phyloP scores from a whole-genome alignment of 495 filamentous ascomycete species.

The Usnea hakonensis region DNA sequence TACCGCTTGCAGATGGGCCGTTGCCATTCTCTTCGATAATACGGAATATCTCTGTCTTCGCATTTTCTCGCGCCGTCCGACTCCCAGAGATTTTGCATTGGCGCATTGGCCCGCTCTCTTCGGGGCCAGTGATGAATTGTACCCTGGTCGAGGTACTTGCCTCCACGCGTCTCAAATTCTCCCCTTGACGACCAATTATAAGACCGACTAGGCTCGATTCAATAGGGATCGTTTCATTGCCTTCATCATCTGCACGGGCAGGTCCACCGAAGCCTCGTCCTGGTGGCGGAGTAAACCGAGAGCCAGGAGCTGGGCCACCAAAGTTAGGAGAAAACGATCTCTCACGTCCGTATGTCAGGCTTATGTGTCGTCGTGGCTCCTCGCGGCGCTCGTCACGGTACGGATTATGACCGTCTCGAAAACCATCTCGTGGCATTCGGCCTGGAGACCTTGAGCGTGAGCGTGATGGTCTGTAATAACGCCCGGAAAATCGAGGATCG shows the following conservation, averaged over 20 bases:
- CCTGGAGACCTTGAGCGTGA: constrained; percentile 64
- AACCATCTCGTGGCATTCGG: constrained; percentile 41
- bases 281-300: constrained; percentile 40
- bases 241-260: constrained; percentile 48
- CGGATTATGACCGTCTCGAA: constrained; percentile 63
- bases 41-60: constrained; percentile 64
- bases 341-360: constrained; percentile 52
- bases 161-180: constrained; percentile 73
- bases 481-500: constrained; percentile 35
- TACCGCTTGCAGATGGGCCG: constrained; percentile 16
- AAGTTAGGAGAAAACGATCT: constrained; percentile 55
- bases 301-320: constrained; percentile 34
- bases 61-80: constrained; percentile 55
- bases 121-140: constrained; percentile 70
- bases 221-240: constrained; percentile 64
- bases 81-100: constrained; percentile 71
- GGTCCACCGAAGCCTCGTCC: constrained; percentile 28
- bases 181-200: constrained; percentile 76
- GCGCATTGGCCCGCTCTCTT: constrained; percentile 54
- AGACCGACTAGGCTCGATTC: constrained; percentile 71
- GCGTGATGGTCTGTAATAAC: constrained; percentile 51
- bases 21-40: constrained; percentile 80
- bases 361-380: constrained; percentile 42
- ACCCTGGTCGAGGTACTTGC: constrained; percentile 65
- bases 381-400: constrained; percentile 71